Conservation (phyloP, 2,329 filamentous ascomycete species). For the Ophiostoma novo-ulmi region DNA sequence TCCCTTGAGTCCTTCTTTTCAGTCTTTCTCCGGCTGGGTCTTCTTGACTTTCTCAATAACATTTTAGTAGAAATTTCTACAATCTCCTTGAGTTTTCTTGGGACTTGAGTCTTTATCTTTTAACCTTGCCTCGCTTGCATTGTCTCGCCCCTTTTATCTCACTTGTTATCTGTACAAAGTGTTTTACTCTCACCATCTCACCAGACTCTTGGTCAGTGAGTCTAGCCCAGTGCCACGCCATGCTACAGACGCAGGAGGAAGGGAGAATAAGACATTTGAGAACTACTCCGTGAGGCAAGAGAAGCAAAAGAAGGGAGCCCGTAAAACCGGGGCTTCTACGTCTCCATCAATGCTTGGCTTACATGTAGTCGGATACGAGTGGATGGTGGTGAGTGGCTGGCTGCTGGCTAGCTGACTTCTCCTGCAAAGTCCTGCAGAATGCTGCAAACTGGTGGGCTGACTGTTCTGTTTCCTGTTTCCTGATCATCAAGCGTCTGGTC, state of each 20-base stretch:
- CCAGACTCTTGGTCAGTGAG: not conserved
- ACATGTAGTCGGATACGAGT: not conserved
- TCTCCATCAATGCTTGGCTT: not conserved
- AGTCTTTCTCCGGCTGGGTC: not conserved
- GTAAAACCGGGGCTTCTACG: not conserved
- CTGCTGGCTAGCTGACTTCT: no score
- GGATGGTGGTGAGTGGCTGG: not conserved
- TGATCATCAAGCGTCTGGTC: not conserved
- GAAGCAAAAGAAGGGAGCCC: constrained; percentile 2
- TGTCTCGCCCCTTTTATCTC: not conserved
- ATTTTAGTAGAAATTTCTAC: not conserved
- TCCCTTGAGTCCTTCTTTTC: not conserved
- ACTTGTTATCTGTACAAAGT: not conserved
- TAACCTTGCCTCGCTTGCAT: not conserved
- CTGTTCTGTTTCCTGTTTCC: constrained; percentile 23
- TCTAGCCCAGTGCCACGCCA: not conserved
- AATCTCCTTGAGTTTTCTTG: not conserved
- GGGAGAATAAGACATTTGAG: not conserved
- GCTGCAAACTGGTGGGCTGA: not conserved
- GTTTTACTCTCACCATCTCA: not conserved
- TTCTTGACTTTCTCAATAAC: no score
- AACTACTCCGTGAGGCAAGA: not conserved
- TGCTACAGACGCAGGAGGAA: not conserved
- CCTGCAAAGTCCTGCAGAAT: not conserved
- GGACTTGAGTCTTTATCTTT: not conserved